Evolutionary conservation across 768 basidiomycete genomes (phyloP), one percentile per base, ranked within the genome.

Genomic region (Saitozyma podzolica): DNA sequence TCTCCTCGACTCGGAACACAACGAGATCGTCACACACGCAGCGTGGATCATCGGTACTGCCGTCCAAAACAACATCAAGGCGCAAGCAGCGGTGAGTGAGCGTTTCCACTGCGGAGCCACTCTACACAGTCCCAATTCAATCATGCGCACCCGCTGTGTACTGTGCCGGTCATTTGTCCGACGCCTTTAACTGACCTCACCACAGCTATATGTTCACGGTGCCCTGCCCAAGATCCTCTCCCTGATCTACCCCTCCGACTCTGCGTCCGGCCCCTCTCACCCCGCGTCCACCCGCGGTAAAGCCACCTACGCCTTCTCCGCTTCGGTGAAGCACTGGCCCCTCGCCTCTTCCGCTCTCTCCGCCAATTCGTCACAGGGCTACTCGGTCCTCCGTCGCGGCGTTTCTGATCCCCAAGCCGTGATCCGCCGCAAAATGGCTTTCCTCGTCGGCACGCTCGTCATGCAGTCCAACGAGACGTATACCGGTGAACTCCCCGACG

Each of bases 31-130:
- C 19, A 62, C 65, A 9, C 71, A 74, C 19, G 72, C 76, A 43
- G 67, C 66, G 41, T 80, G 80, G 80, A 78, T 80, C 50, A 70
- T 73, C 43, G 80, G 80, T 14, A 80, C 80, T 3, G 76, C 80
- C 14, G 73, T 78, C 5, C 78, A 80, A 59, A 80, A 80, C 68
- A 80, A 80, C 56, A 60, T 74, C n/a, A 77, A 79, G 62, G 78
- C 80, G 40, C 80, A 80, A 58, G 72, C 75, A 49, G 77, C 78
- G n/a, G 77, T 79, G 48, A 63, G 78, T 75, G 19, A 29, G n/a
- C 29, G 5, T 5, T 29, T 29, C 29, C 29, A n/a, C 29, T 29
- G 29, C 29, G 29, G 29, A 2, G 2, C 29, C 29, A 5, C 2
- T 5, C 2, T 29, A 29, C 29, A 29, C 29, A 2, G 29, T 29